Evolutionary conservation across 441 rosid genomes (phyloP), one percentile per base, ranked within the genome.

Genomic region (Isatis lusitanica): DNA sequence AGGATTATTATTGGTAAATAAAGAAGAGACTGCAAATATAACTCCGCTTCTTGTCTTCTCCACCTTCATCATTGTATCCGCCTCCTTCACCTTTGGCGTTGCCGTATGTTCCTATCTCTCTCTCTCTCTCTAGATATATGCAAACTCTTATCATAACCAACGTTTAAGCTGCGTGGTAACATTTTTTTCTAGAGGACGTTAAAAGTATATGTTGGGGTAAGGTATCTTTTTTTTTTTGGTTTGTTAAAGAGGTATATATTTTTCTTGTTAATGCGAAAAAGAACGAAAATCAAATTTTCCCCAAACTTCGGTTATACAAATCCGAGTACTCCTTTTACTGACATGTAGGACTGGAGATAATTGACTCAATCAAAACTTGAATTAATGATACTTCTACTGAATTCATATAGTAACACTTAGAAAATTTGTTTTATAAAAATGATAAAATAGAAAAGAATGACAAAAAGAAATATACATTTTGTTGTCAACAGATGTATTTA

Each of bases 81-180:
- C 86, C 39, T 81, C 88, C 50, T 79, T 79, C 68, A 66, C 66
- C 63, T 62, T 11, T 44, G 86, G 88, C 3, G 57, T 70, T 67
- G 62, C 88, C 60, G 85, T 85, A 77, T 58, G 81, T 59, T 17
- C 15, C 26, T 6, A 17, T 9, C 63, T 68, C 64, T 51, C 10
- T 47, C 62, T 60, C 51, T 64, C 7, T 24, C 7, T 38, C 17
- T 46, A 15, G 7, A 15, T 46, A 17, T 15, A 46, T 46, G 18
- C 10, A 46, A 46, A 18, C 50, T 46, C 50, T 46, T 46, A 15
- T 44, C 7, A 44, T 4, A 44, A 44, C 50, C 50, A 44, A 42
- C 3, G 16, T 15, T 13, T 44, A 15, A 44, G 50, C 50, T 8
- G 18, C 18, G 18, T 44, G 50, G 18, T 46, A 8, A 46, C 51